Conservation (phyloP, 768 basidiomycete genomes). For the Phanerochaete carnosa region DNA sequence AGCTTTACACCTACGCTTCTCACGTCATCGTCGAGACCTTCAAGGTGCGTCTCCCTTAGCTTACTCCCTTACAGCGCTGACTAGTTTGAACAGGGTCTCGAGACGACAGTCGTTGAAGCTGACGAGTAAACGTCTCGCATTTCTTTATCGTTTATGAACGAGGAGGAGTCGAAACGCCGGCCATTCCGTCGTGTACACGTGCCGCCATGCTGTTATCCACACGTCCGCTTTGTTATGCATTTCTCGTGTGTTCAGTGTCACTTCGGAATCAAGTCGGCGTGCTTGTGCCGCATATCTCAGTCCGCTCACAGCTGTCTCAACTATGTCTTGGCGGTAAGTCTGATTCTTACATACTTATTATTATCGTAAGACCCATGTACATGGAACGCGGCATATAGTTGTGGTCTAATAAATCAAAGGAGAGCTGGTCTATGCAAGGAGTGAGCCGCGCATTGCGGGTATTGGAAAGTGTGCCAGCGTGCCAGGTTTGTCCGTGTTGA, state of each 20-base stretch:
- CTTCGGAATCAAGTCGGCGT: constrained; percentile 6
- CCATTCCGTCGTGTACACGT: constrained; percentile 15
- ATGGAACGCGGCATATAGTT: constrained; percentile 2
- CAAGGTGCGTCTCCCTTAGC: constrained; percentile 65
- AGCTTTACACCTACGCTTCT: constrained; percentile 89
- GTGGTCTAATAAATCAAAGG: constrained; percentile 9
- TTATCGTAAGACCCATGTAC: constrained; percentile 7
- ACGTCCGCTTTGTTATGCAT: constrained; percentile 19
- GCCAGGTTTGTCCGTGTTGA: neutral
- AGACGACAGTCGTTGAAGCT: constrained; percentile 79
- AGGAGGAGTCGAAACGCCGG: constrained; percentile 15
- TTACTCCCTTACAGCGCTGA: constrained; percentile 12
- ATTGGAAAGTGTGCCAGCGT: neutral
- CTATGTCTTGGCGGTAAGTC: neutral
- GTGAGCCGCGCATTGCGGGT: constrained; percentile 3
- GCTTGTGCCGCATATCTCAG: neutral
- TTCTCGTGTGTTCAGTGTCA: constrained; percentile 6
- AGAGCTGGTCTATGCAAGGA: constrained; percentile 7
- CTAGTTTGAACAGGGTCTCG: constrained; percentile 58
- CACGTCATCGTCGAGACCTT: constrained; percentile 75
- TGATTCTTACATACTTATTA: neutral
- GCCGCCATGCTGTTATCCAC: constrained; percentile 23
- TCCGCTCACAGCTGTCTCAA: neutral
- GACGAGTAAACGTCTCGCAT: constrained; percentile 51
- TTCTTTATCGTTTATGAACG: constrained; percentile 8